Evolutionary conservation across 1,284 basidiomycete species (phyloP).

Genomic region (Ceratobasidium papillatum): DNA sequence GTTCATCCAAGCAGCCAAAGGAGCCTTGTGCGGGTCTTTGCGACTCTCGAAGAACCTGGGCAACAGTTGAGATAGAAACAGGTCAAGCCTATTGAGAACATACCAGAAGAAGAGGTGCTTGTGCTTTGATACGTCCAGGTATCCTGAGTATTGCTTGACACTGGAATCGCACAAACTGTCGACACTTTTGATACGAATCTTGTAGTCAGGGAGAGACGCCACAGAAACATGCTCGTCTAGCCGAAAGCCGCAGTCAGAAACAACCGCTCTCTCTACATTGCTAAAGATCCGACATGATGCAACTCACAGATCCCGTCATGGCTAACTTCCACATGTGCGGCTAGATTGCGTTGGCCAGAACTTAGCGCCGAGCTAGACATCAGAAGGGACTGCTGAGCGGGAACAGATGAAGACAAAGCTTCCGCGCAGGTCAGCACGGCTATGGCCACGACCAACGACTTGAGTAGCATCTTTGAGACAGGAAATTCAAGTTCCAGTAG

Average conservation of each 20-base stretch:
- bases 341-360: background rate
- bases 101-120: slow-evolving; percentile 35
- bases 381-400: background rate
- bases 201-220: slow-evolving; percentile 3
- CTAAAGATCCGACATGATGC: too few relatives aligned
- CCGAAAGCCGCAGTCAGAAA: background rate
- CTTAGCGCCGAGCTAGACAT: background rate
- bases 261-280: background rate
- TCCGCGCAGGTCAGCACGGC: background rate
- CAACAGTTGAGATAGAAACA: background rate
- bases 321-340: background rate
- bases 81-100: background rate
- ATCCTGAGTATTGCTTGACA: slow-evolving; percentile 29
- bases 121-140: slow-evolving; percentile 19
- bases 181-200: background rate
- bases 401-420: background rate
- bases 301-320: slow-evolving; percentile 9
- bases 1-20: slow-evolving; percentile 36
- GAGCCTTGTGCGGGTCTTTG: slow-evolving; percentile 28
- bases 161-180: slow-evolving; percentile 4
- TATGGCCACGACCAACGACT: background rate
- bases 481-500: background rate
- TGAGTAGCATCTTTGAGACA: background rate
- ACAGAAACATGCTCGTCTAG: slow-evolving; percentile 29
- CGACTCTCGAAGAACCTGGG: slow-evolving; percentile 38